Conservation (phyloP, 2,329 filamentous ascomycete species). For the Sporothrix variecibatus region DNA sequence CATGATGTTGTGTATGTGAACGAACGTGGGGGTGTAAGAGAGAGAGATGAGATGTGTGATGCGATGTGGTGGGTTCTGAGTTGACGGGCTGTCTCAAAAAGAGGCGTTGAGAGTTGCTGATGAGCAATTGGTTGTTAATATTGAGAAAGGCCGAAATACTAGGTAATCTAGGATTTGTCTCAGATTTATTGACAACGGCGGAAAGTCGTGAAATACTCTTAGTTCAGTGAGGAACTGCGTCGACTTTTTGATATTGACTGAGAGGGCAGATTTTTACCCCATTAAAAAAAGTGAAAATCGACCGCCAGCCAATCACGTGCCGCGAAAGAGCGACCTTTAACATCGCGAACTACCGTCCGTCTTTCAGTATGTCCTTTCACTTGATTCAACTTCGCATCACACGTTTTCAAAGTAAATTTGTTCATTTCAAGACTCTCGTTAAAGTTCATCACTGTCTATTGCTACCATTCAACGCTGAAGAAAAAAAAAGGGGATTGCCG, state of each 20-base stretch:
- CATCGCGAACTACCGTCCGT: not conserved
- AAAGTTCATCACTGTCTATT: not conserved
- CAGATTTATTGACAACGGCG: too few species aligned
- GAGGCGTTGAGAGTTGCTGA: not conserved
- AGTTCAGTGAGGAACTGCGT: not conserved
- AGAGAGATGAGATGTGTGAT: not conserved
- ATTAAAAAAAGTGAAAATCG: conserved; percentile 8
- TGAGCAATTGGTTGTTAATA: not conserved
- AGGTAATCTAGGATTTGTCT: not conserved
- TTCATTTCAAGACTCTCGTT: conserved; percentile 23
- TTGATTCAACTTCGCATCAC: not conserved
- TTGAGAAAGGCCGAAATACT: not conserved
- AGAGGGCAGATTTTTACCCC: conserved; percentile 24
- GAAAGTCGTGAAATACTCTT: not conserved
- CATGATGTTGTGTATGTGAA: conserved; percentile 7
- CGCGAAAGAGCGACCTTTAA: not conserved
- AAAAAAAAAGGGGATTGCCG: not conserved
- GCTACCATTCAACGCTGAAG: not conserved
- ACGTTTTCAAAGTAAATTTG: not conserved
- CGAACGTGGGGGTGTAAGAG: not conserved
- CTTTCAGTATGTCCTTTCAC: not conserved
- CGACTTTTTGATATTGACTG: not conserved
- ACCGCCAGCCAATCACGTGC: conserved; percentile 23
- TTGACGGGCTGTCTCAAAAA: not conserved
- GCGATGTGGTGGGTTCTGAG: not conserved